phyloP scores from a whole-genome alignment of 1,139 yeast genomes.

The Insectozyma bohioensis region DNA sequence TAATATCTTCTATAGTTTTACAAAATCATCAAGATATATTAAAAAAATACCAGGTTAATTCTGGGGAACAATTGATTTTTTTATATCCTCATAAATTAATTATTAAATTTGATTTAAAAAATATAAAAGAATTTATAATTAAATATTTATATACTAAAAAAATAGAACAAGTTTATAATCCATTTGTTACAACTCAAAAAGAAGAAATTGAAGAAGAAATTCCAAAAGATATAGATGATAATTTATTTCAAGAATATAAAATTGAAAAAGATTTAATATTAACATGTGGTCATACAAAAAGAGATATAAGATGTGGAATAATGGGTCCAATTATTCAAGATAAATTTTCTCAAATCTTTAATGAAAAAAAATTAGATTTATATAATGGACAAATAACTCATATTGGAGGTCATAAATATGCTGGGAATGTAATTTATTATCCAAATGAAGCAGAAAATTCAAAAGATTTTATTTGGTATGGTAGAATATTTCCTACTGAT shows the following conservation, averaged over 20 bases:
- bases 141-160: conserved; percentile 27
- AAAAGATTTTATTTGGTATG: conserved; percentile 64
- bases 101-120: conserved; percentile 31
- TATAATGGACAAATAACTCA: conserved; percentile 64
- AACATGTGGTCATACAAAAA: conserved; percentile 63
- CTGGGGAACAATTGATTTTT: conserved; percentile 27
- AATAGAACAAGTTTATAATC: conserved; percentile 27
- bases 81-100: conserved; percentile 58
- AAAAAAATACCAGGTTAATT: conserved; percentile 13
- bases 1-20: conserved; percentile 37
- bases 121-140: conserved; percentile 41
- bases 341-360: conserved; percentile 51
- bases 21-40: conserved; percentile 16
- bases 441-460: conserved; percentile 27
- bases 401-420: conserved; percentile 77
- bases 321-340: conserved; percentile 55
- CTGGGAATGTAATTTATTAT: conserved; percentile 68
- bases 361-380: conserved; percentile 22
- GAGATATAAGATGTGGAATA: conserved; percentile 69
- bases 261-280: conserved; percentile 35
- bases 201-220: background rate
- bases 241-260: conserved; percentile 20
- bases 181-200: conserved; percentile 21
- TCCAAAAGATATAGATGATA: conserved; percentile 1
- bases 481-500: conserved; percentile 60